Evolutionary conservation across 1,284 basidiomycete species (phyloP), one percentile per base, ranked within the genome.

Genomic region (Cutaneotrichosporon cyanovorans): DNA sequence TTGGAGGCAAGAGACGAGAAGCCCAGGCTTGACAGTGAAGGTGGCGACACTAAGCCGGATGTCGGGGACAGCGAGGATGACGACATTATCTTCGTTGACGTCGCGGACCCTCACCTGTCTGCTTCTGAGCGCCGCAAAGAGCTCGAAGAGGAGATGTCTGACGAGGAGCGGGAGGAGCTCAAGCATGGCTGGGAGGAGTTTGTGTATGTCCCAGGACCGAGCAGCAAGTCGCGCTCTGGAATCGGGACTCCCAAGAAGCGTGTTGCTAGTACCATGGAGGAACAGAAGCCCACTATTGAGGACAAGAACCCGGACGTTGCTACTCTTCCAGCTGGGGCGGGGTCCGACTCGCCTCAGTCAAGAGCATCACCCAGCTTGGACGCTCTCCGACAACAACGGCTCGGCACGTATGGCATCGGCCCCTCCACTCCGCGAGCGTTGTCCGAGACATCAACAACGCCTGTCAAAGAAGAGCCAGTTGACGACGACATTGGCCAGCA

Each of bases 141-240:
- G 45, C 62, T 68, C 56, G 66, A 67, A 33, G 48, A 50, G 7
- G 65, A 66, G 34, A 63, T 65, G 65, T 48, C 55, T n/a, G 58
- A 61, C 2, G 55, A 57, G 11, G 67, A 68, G 50, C 54, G 44
- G 35, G 50, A 57, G 10, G 53, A 42, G 4, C 48, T 68, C 8
- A 60, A 59, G 8, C 39, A 42, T 14, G 59, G 61, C 22, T 68
- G 64, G 65, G 46, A 65, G 35, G 59, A 66, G 6, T 62, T 48
- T 33, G 16, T 48, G 8, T 8, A 28, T 12, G 25, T 7, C 25
- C 25, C 32, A 6, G 32, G 32, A 15, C 32, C 32, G 7, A 16
- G 32, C 16, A 34, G 8, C 12, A 21, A 9, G n/a, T 35, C 36
- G 4, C 36, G 20, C 36, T 3, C 36, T 12, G 25, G 8, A 7